Evolutionary conservation across 345 rosid species (phyloP).

Genomic region (Jatropha curcas): DNA sequence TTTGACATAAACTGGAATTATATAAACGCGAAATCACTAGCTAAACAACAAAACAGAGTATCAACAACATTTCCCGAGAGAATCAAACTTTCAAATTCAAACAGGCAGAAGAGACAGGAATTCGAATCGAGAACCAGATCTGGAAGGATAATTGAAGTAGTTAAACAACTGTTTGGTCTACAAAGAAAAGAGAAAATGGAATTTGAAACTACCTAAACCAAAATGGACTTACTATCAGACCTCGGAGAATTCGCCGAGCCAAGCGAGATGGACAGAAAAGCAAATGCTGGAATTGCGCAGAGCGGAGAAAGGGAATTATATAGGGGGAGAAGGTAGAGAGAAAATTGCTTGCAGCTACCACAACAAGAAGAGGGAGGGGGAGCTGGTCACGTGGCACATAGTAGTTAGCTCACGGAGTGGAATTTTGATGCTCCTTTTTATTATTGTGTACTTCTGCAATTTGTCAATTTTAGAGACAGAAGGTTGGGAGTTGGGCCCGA

Average conservation of each 20-base stretch:
- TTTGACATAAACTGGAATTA: background rate
- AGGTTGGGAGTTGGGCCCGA: background rate
- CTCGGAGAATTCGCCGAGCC: slow-evolving; percentile 6
- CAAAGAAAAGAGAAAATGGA: background rate
- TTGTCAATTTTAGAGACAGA: background rate
- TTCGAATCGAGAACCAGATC: slow-evolving; percentile 12
- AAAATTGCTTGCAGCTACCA: slow-evolving; percentile 11
- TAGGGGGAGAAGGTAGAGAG: background rate
- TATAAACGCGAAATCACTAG: background rate
- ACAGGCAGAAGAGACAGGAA: background rate
- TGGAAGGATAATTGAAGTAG: background rate
- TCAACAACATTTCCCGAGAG: background rate
- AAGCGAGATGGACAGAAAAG: background rate
- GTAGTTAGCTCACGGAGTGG: slow-evolving; percentile 2
- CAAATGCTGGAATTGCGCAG: background rate
- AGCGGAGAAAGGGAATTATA: background rate
- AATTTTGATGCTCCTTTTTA: background rate
- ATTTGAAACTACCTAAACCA: slow-evolving; percentile 5
- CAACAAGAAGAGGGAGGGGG: background rate
- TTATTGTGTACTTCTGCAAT: background rate
- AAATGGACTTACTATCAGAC: background rate
- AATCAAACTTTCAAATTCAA: background rate
- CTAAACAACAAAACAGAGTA: background rate
- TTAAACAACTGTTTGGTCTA: background rate
- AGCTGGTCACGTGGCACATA: slow-evolving; percentile 17